phyloP scores from a whole-genome alignment of 2,329 filamentous ascomycete species.

The Alternaria solani region DNA sequence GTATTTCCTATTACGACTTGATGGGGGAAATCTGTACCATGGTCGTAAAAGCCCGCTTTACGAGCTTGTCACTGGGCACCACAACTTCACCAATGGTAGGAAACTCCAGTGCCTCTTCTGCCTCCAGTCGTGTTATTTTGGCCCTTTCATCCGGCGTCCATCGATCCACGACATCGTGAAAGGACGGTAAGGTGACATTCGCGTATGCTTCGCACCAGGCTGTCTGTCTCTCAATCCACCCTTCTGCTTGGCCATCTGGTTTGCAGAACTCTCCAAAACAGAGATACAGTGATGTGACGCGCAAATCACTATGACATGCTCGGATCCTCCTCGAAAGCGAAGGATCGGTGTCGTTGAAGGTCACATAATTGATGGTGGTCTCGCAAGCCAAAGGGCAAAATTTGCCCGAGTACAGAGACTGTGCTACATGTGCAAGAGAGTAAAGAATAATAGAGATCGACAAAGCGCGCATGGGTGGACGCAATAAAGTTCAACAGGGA shows the following conservation, averaged over 20 bases:
- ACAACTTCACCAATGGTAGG: constrained; percentile 28
- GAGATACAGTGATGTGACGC: constrained; percentile 39
- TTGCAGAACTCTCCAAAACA: constrained; percentile 40
- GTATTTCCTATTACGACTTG: not conserved
- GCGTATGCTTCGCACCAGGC: constrained; percentile 34
- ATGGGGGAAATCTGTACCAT: constrained; percentile 27
- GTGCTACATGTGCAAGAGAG: constrained; percentile 15
- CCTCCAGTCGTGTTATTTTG: constrained; percentile 24
- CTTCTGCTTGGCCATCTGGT: constrained; percentile 18
- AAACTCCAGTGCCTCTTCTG: constrained; percentile 30
- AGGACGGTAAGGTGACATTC: constrained; percentile 35
- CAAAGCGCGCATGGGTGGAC: constrained; percentile 29
- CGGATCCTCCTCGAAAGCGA: constrained; percentile 37
- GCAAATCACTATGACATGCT: constrained; percentile 37
- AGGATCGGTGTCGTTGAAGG: constrained; percentile 44
- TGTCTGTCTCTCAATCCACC: constrained; percentile 30
- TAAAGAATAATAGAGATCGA: constrained; percentile 14
- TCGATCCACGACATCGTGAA: constrained; percentile 32
- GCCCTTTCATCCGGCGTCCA: constrained; percentile 31
- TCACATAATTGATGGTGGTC: constrained; percentile 38
- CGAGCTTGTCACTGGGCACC: constrained; percentile 32
- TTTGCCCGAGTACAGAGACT: constrained; percentile 29
- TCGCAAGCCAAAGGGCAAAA: constrained; percentile 44
- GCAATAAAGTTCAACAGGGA: constrained; percentile 11
- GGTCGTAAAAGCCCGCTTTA: constrained; percentile 40